Evolutionary conservation across 2,329 filamentous ascomycete species (phyloP).

Genomic region (Echinosphaeria canescens): DNA sequence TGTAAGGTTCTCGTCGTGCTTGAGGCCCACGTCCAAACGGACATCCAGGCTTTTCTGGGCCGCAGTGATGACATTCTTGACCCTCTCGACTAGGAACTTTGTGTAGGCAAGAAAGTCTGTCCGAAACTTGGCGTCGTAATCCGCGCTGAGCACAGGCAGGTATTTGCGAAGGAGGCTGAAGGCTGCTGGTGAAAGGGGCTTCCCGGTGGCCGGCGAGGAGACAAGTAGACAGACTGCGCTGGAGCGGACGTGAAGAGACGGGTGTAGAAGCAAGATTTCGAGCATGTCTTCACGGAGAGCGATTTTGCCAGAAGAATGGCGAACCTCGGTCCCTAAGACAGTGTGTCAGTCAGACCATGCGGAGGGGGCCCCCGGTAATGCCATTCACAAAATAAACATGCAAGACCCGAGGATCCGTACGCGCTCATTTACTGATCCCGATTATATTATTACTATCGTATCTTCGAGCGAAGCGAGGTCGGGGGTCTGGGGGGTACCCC

Average conservation of each 20-base stretch:
- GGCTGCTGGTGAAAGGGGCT: conserved; percentile 41
- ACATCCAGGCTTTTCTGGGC: no score
- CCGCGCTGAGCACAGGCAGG: conserved; percentile 53
- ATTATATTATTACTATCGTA: no score
- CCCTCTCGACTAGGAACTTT: conserved; percentile 54
- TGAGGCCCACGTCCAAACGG: no score
- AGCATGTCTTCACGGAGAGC: conserved; percentile 19
- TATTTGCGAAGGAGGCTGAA: conserved; percentile 41
- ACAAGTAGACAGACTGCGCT: conserved; percentile 67
- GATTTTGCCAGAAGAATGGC: conserved; percentile 9
- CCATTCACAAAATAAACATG: no score
- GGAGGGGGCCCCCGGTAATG: no score
- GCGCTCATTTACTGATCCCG: no score
- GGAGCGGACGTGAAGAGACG: conserved; percentile 44
- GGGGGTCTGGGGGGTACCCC: no score
- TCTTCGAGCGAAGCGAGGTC: no score
- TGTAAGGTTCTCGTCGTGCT: no score
- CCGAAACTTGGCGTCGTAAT: conserved; percentile 70
- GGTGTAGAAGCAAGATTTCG: conserved; percentile 28
- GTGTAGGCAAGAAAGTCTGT: conserved; percentile 59
- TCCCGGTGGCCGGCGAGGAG: conserved; percentile 52
- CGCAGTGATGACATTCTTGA: conserved; percentile 42
- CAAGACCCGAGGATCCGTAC: no score
- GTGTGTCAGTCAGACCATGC: no score
- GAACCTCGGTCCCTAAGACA: no score